Percentiles rank a stretch among this genome's conserved stretches.
Conservation (phyloP, 2,329 filamentous ascomycete genomes). For the Colletotrichum acutatum region DNA sequence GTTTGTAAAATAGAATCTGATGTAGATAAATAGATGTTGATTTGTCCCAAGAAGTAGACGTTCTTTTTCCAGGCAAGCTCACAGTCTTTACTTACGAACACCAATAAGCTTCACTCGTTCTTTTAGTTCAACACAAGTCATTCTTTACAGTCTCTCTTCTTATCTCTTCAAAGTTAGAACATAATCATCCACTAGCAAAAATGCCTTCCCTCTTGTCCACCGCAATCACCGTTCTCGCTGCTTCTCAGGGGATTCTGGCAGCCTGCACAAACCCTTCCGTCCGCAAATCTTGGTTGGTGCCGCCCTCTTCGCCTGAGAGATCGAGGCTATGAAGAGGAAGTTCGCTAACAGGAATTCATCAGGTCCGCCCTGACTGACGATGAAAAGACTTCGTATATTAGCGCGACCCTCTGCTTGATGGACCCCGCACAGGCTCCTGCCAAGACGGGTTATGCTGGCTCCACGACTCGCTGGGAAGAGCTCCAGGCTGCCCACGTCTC, state of each 20-base stretch:
- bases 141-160: neutral
- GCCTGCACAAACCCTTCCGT: constrained; percentile 8
- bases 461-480: constrained; percentile 30
- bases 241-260: neutral
- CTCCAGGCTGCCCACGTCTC: constrained; percentile 27
- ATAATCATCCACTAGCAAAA: neutral
- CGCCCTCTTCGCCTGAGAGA: neutral
- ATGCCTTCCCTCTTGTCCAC: neutral
- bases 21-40: neutral
- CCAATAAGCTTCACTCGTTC: neutral
- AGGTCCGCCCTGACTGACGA: constrained; percentile 14
- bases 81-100: neutral
- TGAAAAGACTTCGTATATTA: constrained; percentile 26
- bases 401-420: constrained; percentile 24
- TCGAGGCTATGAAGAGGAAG: neutral
- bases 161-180: neutral
- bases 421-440: constrained; percentile 14
- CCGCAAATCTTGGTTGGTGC: constrained; percentile 7
- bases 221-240: neutral
- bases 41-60: neutral
- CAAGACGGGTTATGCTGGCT: constrained; percentile 19
- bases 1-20: neutral
- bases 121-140: neutral
- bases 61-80: neutral
- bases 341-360: neutral